Evolutionary conservation across 352 stramenopile genomes (phyloP).

Genomic region (Phytopythium litorale): DNA sequence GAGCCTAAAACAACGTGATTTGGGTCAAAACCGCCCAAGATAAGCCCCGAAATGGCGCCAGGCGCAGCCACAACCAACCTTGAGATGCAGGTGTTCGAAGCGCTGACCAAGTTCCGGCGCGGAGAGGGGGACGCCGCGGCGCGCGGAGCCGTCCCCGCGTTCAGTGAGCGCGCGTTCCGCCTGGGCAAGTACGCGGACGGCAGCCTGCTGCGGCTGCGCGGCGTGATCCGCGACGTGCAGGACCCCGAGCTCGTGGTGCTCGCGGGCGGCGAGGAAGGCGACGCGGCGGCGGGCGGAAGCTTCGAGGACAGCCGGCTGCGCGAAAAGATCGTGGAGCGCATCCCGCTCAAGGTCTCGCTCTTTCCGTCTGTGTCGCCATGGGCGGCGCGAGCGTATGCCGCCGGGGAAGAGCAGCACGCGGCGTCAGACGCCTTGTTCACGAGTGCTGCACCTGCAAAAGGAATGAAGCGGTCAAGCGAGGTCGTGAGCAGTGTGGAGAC

Average conservation of each 20-base stretch:
- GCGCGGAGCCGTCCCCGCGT: constrained; percentile 20
- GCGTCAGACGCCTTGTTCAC: background rate
- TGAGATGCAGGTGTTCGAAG: constrained; percentile 19
- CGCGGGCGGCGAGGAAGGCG: constrained; percentile 7
- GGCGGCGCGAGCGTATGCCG: constrained; percentile 31
- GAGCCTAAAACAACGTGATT: background rate
- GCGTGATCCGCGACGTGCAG: constrained; percentile 66
- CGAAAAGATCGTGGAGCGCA: constrained; percentile 50
- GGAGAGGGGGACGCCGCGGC: background rate
- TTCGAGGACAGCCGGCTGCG: constrained; percentile 7
- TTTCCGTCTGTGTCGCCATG: constrained; percentile 59
- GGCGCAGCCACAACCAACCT: background rate
- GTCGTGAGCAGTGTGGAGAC: constrained; percentile 10
- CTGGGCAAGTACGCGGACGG: constrained; percentile 51
- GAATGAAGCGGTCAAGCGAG: constrained; percentile 40
- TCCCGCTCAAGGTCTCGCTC: constrained; percentile 57
- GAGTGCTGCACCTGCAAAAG: background rate
- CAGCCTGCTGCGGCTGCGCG: constrained; percentile 55
- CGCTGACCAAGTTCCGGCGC: constrained; percentile 12
- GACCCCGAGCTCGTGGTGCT: constrained; percentile 69
- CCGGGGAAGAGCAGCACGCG: background rate
- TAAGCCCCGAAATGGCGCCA: background rate
- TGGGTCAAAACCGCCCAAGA: background rate
- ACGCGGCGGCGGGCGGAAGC: background rate
- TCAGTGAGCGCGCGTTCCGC: constrained; percentile 43